Percentiles rank a stretch among this genome's conserved stretches.
phyloP scores from a whole-genome alignment of 2,329 filamentous ascomycete genomes.

The Diaporthe vaccinii region DNA sequence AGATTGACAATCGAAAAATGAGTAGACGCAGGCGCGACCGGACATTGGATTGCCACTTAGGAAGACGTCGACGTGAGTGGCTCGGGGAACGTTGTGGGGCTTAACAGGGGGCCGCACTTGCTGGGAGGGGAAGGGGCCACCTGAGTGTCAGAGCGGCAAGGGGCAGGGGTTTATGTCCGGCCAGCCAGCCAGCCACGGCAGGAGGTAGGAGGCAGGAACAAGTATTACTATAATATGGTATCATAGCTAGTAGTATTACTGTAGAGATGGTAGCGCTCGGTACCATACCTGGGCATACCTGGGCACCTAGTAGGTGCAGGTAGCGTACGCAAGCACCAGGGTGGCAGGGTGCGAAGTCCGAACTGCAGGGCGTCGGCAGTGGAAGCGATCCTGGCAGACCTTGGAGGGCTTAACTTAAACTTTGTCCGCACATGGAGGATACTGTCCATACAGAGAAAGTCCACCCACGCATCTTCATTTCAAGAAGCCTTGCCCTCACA shows the following conservation, averaged over 20 bases:
- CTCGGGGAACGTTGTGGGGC: slow-evolving; percentile 23
- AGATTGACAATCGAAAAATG: slow-evolving; percentile 36
- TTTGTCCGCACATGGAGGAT: background rate
- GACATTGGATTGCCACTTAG: slow-evolving; percentile 36
- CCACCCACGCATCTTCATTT: slow-evolving; percentile 13
- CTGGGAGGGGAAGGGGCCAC: slow-evolving; percentile 5
- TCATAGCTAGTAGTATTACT: background rate
- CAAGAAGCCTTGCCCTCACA: background rate
- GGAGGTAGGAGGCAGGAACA: background rate
- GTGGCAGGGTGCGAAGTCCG: background rate
- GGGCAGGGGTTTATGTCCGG: slow-evolving; percentile 18
- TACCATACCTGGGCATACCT: background rate
- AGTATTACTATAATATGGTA: background rate
- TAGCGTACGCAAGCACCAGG: slow-evolving; percentile 7
- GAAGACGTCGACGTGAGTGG: slow-evolving; percentile 20
- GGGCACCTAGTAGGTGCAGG: background rate
- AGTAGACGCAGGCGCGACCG: slow-evolving; percentile 32
- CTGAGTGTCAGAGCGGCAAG: slow-evolving; percentile 26
- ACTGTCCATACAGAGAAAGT: background rate
- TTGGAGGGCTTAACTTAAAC: slow-evolving; percentile 3
- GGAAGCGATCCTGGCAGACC: slow-evolving; percentile 15
- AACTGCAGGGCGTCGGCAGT: slow-evolving; percentile 19
- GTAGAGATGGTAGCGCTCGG: background rate
- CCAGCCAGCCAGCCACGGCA: slow-evolving; percentile 14
- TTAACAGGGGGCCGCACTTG: slow-evolving; percentile 15